Base-by-base conservation (phyloP, 805 yeast genomes). In the Candida berthetii region DNA sequence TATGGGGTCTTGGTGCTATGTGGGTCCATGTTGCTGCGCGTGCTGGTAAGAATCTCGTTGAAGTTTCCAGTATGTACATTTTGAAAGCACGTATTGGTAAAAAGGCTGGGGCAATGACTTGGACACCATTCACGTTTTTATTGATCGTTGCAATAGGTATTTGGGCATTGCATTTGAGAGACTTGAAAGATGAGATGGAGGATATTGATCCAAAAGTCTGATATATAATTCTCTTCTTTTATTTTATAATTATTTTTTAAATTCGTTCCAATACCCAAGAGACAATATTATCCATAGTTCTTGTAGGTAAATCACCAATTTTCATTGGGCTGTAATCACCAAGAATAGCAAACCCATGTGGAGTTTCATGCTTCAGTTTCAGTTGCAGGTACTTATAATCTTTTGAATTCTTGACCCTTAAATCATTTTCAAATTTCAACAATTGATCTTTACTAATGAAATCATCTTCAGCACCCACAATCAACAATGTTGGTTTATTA, bases 1-100 rank as follows among this genome's bases (percentile, higher is more conserved):
- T 79, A 2, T 80, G 85, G 83, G 85, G 84, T 0, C 58, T 79
- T 24, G 85, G 85, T 2, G 66, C 85, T 1, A 78, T 80, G 74
- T 71, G 84, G 65, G 71, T 72, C 38, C 79, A 77, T 49, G 77
- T 80, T 39, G 82, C 83, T 0, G 66, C 70, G 0, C 63, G 62
- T 31, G 61, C 80, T 3, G 68, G 74, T 4, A 49, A 54, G 7
- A 48, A 54, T n/a, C 52, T 80, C 27, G 66, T 76, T 1, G 69
- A 71, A 3, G 58, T 65, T 1, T 68, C 82, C 11, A 75, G 82
- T 16, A 66, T 79, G 72, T 61, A 66, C 0, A 65, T 75, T 11
- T 54, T 81, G 0, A 42, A 54, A 11, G 76, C 72, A 1, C 48
- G 55, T 15, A 55, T 54, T 9, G 87, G 87, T 4, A 49, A 43